Base-by-base conservation (phyloP, 2,329 filamentous ascomycete species). In the Stachybotrys echinatus region DNA sequence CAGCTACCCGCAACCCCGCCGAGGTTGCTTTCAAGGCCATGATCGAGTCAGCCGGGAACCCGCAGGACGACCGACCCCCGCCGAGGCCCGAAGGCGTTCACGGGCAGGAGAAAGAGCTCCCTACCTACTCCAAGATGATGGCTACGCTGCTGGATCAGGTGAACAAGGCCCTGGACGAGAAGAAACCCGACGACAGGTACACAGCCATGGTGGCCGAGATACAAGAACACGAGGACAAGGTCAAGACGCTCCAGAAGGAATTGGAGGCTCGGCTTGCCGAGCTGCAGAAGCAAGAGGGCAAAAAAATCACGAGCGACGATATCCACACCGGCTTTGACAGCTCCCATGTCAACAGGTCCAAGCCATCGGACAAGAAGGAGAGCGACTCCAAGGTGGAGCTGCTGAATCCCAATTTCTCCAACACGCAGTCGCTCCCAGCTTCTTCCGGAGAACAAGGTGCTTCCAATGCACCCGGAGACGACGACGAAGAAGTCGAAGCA, bases 41-140 rank as follows among this genome's bases (percentile, higher is more conserved):
- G 64, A 90, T 96, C 77, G 88, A 96, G 69, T 86, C 83, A 34
- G 85, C 87, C 8, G 81, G 81, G 49, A 81, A 87, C 55, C 78
- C 84, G 43, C 81, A 86, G 51, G 88, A 95, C 61, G 83, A 90
- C 64, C 82, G 83, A 54, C 88, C 90, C 4, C 85, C 88, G 8
- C 77, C 81, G 46, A 77, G 88, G 21, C 92, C 92, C 2, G 85
- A 85, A 56, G 91, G 89, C 44, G 87, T 96, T 23, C 87, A 95
- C 63, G 77, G 79, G 40, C 78, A 89, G 49, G 84, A 87, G 58
- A 81, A 87, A 65, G 84, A 79, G 62, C 83, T 89, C 59, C 89
- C 89, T 1, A 87, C 85, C 14, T 99, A 96, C 65, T 94, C 90
- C 38, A 90, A 95, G 75, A 99, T 99, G 94, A 92, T 99, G 87